These are phyloP conservation scores for Yueomyces sp. DNA, from an alignment of 805 yeast genomes.

Conservation along the genomic window DNA sequence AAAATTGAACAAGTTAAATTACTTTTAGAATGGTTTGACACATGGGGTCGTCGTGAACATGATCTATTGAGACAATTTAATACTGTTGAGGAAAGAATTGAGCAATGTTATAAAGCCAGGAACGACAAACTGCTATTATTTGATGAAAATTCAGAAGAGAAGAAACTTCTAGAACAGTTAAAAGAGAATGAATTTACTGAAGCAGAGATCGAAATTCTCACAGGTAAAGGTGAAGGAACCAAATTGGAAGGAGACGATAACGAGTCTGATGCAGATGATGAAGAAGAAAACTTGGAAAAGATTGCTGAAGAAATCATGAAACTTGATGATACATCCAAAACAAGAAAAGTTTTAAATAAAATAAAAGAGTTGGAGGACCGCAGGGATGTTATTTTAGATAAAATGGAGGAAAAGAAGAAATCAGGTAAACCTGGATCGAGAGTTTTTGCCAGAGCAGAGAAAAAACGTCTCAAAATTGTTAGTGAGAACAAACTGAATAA, in stretches of 20 bases:
- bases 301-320: constrained; percentile 27
- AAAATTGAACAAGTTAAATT: constrained; percentile 39
- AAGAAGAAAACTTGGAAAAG: constrained; percentile 16
- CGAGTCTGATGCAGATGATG: constrained; percentile 4
- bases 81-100: constrained; percentile 5
- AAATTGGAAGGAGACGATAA: constrained; percentile 5
- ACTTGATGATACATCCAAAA: constrained; percentile 23
- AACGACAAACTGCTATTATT: constrained; percentile 38
- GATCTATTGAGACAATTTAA: constrained; percentile 48
- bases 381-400: constrained; percentile 13
- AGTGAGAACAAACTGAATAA: constrained; percentile 13
- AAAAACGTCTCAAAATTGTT: constrained; percentile 7
- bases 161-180: constrained; percentile 28
- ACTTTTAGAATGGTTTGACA: constrained; percentile 54
- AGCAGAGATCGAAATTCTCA: constrained; percentile 16
- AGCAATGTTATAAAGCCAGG: constrained; percentile 42
- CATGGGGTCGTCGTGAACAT: constrained; percentile 64
- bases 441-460: constrained; percentile 13
- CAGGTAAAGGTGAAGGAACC: constrained; percentile 1
- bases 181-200: constrained; percentile 25
- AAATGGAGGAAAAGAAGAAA: constrained; percentile 7
- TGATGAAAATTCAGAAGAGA: constrained; percentile 29
- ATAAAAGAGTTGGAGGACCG: constrained; percentile 19
- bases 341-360: constrained; percentile 12
- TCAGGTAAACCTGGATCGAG: constrained; percentile 11